A percentile compares a stretch with the other conserved stretches of the same genome.
Conservation (phyloP, 108 stramenopile genomes). For the Nitzschia sp. region DNA sequence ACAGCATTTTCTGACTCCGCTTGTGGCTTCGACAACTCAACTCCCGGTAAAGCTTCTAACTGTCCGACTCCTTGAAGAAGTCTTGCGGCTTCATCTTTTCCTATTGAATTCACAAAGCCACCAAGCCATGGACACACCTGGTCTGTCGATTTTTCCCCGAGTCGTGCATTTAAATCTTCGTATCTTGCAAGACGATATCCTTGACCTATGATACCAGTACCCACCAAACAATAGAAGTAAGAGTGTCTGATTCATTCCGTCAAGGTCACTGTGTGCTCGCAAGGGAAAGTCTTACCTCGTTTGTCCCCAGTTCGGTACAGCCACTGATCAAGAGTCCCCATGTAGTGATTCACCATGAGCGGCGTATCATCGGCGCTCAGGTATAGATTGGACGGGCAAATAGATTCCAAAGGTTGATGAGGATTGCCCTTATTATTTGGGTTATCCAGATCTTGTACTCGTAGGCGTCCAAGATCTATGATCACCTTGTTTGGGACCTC, state of each 20-base stretch:
- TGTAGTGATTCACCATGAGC: constrained; percentile 11
- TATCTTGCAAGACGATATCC: constrained; percentile 23
- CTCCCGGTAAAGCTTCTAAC: constrained; percentile 8
- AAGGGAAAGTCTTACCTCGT: constrained; percentile 4
- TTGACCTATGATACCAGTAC: too few species aligned
- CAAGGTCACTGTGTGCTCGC: too few species aligned
- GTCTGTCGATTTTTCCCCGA: not conserved
- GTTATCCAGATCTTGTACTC: constrained; percentile 8
- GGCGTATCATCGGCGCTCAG: not conserved
- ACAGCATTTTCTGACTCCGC: not conserved
- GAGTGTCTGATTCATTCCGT: too few species aligned
- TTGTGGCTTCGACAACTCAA: not conserved
- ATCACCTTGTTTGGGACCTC: constrained; percentile 9
- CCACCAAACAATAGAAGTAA: too few species aligned
- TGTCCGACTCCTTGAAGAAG: constrained; percentile 9
- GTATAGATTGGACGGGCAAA: constrained; percentile 5
- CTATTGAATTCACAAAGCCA: constrained; percentile 15
- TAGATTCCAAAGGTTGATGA: constrained; percentile 18
- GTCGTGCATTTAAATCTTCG: constrained; percentile 11
- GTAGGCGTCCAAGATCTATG: constrained; percentile 10
- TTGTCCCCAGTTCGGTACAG: constrained; percentile 14
- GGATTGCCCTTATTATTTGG: constrained; percentile 7
- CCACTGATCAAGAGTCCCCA: constrained; percentile 18
- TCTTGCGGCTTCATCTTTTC: constrained; percentile 1
- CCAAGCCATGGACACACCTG: constrained; percentile 9